Conservation (phyloP, 768 basidiomycete genomes). For the Chlorophyllum brunneum region DNA sequence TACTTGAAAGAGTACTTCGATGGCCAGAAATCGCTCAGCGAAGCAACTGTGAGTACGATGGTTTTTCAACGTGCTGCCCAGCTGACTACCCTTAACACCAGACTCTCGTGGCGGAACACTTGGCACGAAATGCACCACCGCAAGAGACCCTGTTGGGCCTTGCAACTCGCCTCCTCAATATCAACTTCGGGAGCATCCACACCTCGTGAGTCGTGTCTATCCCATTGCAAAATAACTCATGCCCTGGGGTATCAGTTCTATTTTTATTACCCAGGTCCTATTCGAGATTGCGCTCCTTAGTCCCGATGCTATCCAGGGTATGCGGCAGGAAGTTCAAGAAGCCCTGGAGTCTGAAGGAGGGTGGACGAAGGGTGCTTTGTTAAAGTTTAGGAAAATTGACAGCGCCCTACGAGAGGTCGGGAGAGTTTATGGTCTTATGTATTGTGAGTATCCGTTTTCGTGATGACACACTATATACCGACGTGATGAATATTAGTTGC, state of each 20-base stretch:
- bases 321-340: conserved; percentile 28
- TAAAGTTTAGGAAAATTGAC: conserved; percentile 31
- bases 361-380: conserved; percentile 31
- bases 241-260: conserved; percentile 28
- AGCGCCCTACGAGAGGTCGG: conserved; percentile 34
- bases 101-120: conserved; percentile 26
- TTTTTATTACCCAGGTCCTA: conserved; percentile 32
- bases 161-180: conserved; percentile 31
- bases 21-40: conserved; percentile 19
- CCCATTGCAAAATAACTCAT: too few species aligned
- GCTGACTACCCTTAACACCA: conserved; percentile 3
- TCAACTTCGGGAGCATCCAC: conserved; percentile 38
- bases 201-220: conserved; percentile 27
- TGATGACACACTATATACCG: too few species aligned
- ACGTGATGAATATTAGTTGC: conserved; percentile 25
- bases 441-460: conserved; percentile 20
- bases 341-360: conserved; percentile 32
- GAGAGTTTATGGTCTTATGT: conserved; percentile 29
- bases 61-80: not conserved
- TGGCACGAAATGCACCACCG: conserved; percentile 26
- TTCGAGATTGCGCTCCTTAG: conserved; percentile 31
- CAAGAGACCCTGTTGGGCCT: conserved; percentile 28
- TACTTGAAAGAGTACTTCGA: conserved; percentile 24
- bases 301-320: conserved; percentile 25
- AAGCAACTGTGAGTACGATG: conserved; percentile 22